These are phyloP conservation scores for Colletotrichum tabaci DNA, from an alignment of 2,329 filamentous ascomycete genomes.

Conservation along the genomic window DNA sequence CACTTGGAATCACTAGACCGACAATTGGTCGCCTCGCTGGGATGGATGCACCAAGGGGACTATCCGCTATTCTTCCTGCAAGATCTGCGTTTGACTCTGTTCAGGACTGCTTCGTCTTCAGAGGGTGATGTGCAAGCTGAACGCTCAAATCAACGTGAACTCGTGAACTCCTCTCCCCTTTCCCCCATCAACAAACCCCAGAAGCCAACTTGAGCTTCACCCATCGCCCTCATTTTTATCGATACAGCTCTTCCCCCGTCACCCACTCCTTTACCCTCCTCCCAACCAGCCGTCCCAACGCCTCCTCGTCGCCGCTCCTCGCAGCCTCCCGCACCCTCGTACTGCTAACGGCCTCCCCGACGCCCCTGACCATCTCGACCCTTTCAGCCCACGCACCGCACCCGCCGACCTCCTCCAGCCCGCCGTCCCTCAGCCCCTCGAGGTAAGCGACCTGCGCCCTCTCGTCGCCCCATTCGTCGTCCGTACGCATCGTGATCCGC, in stretches of 20 bases:
- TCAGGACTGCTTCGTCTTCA: no score
- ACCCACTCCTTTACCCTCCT: conserved; percentile 72
- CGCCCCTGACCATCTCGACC: conserved; percentile 72
- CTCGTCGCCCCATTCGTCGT: conserved; percentile 71
- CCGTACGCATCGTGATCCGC: conserved; percentile 74
- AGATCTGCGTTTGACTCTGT: not conserved
- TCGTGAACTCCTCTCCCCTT: not conserved
- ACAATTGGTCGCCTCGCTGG: not conserved
- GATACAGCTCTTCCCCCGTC: conserved; percentile 69
- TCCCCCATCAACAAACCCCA: no score
- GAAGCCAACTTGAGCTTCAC: no score
- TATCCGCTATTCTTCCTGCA: not conserved
- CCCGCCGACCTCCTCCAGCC: conserved; percentile 68
- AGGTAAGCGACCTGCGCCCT: conserved; percentile 71
- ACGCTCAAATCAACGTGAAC: not conserved
- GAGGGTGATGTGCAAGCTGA: not conserved
- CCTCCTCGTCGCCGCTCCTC: conserved; percentile 60
- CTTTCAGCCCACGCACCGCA: conserved; percentile 69
- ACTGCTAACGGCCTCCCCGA: conserved; percentile 64
- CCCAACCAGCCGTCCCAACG: conserved; percentile 69
- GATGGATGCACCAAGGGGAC: no score
- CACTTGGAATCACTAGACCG: not conserved
- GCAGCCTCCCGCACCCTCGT: conserved; percentile 75
- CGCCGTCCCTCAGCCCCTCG: conserved; percentile 61
- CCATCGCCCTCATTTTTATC: conserved; percentile 46